Percentiles rank a stretch among this genome's conserved stretches.
These are phyloP conservation scores for Phytophthora hibernalis DNA, from an alignment of 352 stramenopile species.

Conservation along the genomic window DNA sequence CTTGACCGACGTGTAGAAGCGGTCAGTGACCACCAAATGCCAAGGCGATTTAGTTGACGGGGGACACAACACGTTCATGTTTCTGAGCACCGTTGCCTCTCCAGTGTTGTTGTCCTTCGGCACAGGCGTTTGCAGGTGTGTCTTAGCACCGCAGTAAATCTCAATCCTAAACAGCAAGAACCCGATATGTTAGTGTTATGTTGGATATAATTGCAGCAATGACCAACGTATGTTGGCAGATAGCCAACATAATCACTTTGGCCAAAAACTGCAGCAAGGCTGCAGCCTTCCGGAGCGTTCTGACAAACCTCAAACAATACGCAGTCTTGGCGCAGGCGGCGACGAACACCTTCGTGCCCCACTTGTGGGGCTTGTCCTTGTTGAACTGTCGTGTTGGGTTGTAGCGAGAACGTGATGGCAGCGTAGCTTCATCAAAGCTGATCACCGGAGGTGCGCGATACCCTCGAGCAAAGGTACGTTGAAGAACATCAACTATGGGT, in stretches of 20 bases:
- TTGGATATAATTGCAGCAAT: neutral
- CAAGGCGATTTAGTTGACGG: neutral
- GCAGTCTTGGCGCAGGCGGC: slow-evolving; percentile 14
- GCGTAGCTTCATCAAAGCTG: slow-evolving; percentile 18
- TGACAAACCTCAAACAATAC: slow-evolving; percentile 17
- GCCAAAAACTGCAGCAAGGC: slow-evolving; percentile 4
- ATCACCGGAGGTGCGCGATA: slow-evolving; percentile 2
- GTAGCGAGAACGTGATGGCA: slow-evolving; percentile 4
- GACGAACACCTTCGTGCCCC: slow-evolving; percentile 23
- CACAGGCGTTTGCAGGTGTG: slow-evolving; percentile 1
- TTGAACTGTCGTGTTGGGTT: slow-evolving; percentile 20
- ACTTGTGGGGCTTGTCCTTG: slow-evolving; percentile 28
- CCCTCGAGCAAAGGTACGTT: slow-evolving; percentile 7
- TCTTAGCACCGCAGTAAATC: slow-evolving; percentile 21
- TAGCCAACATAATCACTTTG: slow-evolving; percentile 6
- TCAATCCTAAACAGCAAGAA: slow-evolving; percentile 4
- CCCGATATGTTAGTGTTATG: slow-evolving; percentile 2
- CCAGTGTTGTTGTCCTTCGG: slow-evolving; percentile 14
- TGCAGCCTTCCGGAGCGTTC: neutral
- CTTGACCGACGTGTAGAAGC: slow-evolving; percentile 14
- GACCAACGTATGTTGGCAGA: neutral
- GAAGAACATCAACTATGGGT: slow-evolving; percentile 8
- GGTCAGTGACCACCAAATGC: slow-evolving; percentile 7
- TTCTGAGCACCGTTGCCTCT: slow-evolving; percentile 11
- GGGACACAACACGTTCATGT: slow-evolving; percentile 7